phyloP scores from a whole-genome alignment of 805 yeast genomes.

The Pichia occidentalis region DNA sequence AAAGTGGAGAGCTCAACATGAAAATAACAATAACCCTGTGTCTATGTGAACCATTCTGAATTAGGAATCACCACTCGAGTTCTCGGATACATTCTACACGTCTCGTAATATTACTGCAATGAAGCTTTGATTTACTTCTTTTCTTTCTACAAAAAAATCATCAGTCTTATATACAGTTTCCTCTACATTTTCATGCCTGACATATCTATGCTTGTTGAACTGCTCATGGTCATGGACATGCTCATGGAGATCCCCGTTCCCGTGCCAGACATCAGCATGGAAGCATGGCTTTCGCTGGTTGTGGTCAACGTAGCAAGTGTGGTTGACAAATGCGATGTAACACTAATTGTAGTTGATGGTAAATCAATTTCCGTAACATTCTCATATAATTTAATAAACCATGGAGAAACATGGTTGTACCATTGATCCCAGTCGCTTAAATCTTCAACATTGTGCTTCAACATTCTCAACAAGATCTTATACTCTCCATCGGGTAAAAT shows the following conservation, averaged over 20 bases:
- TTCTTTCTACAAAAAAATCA: no score
- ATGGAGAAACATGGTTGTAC: conserved; percentile 10
- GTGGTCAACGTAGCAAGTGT: not conserved
- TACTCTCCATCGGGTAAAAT: conserved; percentile 8
- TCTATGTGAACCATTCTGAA: no score
- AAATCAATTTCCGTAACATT: conserved; percentile 4
- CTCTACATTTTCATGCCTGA: no score
- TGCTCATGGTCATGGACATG: no score
- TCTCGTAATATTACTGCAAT: no score
- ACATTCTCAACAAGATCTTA: conserved; percentile 5
- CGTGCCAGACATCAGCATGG: conserved; percentile 1
- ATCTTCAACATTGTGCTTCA: conserved; percentile 6
- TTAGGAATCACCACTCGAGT: no score
- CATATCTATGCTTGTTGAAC: no score
- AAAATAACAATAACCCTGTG: no score
- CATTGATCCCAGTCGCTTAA: conserved; percentile 4
- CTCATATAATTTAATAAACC: conserved; percentile 3
- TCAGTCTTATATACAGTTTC: no score
- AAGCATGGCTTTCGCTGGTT: not conserved
- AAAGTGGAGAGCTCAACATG: no score
- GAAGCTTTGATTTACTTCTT: no score
- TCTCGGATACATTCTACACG: no score
- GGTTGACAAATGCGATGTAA: not conserved
- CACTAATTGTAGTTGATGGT: not conserved
- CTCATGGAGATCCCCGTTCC: not conserved